These are phyloP conservation scores for Cyclotella baltica DNA, from an alignment of 108 stramenopile species.

Conservation along the genomic window DNA sequence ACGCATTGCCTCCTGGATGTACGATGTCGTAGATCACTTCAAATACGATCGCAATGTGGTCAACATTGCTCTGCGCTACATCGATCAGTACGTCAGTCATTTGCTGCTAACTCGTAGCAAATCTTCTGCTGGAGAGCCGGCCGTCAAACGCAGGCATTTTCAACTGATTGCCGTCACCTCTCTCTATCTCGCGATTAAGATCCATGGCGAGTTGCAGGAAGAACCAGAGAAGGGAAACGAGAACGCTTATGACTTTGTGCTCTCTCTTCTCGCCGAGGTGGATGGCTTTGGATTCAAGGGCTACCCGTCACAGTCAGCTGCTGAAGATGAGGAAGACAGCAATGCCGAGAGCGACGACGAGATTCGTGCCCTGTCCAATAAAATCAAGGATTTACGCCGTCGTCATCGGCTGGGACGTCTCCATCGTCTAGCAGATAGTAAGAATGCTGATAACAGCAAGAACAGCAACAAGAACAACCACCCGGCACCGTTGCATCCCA, in stretches of 20 bases:
- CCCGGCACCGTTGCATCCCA: conserved; percentile 20
- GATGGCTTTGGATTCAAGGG: conserved; percentile 38
- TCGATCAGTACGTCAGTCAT: conserved; percentile 39
- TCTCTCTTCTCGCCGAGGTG: conserved; percentile 36
- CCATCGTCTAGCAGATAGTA: not conserved
- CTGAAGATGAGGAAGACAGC: conserved; percentile 26
- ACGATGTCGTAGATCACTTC: conserved; percentile 45
- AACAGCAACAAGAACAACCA: not conserved
- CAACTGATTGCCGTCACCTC: conserved; percentile 74
- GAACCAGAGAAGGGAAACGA: conserved; percentile 17
- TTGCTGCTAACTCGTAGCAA: conserved; percentile 13
- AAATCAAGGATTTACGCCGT: conserved; percentile 44
- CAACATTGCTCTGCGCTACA: conserved; percentile 27
- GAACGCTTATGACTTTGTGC: conserved; percentile 21
- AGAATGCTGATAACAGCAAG: not conserved
- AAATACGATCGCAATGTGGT: conserved; percentile 40
- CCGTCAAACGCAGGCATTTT: conserved; percentile 41
- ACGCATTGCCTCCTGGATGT: conserved; percentile 43
- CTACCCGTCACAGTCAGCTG: conserved; percentile 4
- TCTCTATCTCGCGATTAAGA: conserved; percentile 74
- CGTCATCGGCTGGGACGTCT: conserved; percentile 36
- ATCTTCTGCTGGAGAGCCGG: not conserved
- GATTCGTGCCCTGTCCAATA: conserved; percentile 38
- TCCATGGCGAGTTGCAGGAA: conserved; percentile 64
- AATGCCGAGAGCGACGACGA: conserved; percentile 40